Evolutionary conservation across 2,329 filamentous ascomycete genomes (phyloP).

Genomic region (Xylariales sp.): DNA sequence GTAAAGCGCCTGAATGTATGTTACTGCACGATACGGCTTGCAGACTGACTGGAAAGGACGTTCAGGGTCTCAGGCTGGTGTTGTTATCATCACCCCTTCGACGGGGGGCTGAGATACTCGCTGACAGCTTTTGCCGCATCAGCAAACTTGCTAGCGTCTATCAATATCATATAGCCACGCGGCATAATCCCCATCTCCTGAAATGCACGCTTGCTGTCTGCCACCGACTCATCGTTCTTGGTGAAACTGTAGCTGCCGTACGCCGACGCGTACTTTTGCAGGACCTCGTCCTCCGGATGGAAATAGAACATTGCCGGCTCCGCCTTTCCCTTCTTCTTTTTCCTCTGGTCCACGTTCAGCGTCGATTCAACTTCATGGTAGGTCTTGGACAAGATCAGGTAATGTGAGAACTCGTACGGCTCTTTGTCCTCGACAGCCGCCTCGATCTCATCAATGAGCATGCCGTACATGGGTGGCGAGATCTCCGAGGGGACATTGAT

Average conservation of each 20-base stretch:
- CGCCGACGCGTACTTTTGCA: slow-evolving; percentile 70
- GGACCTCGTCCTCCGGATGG: slow-evolving; percentile 89
- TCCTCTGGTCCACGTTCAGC: slow-evolving; percentile 64
- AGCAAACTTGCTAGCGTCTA: slow-evolving; percentile 74
- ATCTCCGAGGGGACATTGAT: slow-evolving; percentile 97
- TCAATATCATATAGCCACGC: slow-evolving; percentile 77
- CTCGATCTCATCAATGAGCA: slow-evolving; percentile 87
- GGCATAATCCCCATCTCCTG: slow-evolving; percentile 87
- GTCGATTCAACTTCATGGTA: slow-evolving; percentile 84
- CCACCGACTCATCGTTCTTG: slow-evolving; percentile 73
- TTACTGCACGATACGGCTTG: not conserved
- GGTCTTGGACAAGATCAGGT: slow-evolving; percentile 85
- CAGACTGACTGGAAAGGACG: not conserved
- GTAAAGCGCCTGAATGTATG: too few relatives aligned
- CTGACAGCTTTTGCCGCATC: slow-evolving; percentile 70
- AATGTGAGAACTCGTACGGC: slow-evolving; percentile 90
- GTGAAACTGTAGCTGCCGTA: slow-evolving; percentile 71
- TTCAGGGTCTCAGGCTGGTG: too few relatives aligned
- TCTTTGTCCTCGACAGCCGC: slow-evolving; percentile 87
- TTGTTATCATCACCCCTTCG: slow-evolving; percentile 26
- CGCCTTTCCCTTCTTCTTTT: slow-evolving; percentile 62
- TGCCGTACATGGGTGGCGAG: slow-evolving; percentile 87
- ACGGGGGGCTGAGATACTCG: slow-evolving; percentile 62
- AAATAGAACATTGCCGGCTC: slow-evolving; percentile 74
- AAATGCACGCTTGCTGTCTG: slow-evolving; percentile 91